Percentiles rank a stretch among this genome's conserved stretches.
Evolutionary conservation across 2,329 filamentous ascomycete genomes (phyloP).

Genomic region (Neonectria hederae): DNA sequence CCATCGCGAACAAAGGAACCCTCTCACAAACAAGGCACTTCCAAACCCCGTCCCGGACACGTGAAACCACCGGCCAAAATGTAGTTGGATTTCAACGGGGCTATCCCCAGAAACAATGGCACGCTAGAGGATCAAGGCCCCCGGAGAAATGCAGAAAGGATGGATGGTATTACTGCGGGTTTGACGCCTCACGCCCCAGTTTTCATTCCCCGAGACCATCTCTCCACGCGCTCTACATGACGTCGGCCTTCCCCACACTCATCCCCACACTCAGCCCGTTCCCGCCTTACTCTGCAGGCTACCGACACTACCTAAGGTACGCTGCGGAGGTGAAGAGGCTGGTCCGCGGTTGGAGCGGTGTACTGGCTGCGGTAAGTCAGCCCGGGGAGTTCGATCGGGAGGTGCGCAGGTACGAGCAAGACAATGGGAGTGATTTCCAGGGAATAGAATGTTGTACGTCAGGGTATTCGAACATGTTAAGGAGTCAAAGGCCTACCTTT

Average conservation of each 20-base stretch:
- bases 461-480: neutral
- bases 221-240: slow-evolving; percentile 30
- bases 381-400: neutral
- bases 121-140: neutral
- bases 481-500: neutral
- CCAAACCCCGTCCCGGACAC: neutral
- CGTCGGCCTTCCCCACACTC: slow-evolving; percentile 40
- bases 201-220: slow-evolving; percentile 29
- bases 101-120: slow-evolving; percentile 2
- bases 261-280: slow-evolving; percentile 14
- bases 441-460: neutral
- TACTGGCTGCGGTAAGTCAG: neutral
- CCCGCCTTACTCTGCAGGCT: too few species aligned
- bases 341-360: slow-evolving; percentile 24
- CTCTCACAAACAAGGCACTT: slow-evolving; percentile 1
- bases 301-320: too few species aligned
- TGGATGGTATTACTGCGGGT: neutral
- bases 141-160: neutral
- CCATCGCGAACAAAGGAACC: neutral
- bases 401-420: neutral
- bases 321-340: slow-evolving; percentile 26
- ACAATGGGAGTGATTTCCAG: neutral
- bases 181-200: slow-evolving; percentile 24
- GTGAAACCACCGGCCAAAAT: slow-evolving; percentile 3
- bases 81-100: neutral